Evolutionary conservation across 2,329 filamentous ascomycete species (phyloP), one percentile per base, ranked within the genome.

Genomic region (Dothistroma pini): DNA sequence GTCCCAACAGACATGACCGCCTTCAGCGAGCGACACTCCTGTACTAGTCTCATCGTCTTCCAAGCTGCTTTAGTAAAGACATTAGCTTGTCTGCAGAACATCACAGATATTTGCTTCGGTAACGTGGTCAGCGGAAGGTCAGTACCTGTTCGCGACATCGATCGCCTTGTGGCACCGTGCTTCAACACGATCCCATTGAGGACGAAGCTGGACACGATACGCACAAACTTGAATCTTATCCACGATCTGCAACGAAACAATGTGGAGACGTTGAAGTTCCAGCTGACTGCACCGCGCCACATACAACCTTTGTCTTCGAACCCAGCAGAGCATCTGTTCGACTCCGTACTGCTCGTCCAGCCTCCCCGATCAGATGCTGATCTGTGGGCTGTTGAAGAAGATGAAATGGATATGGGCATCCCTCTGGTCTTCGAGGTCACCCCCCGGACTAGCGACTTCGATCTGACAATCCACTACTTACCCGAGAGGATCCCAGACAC

Each of bases 171-270:
- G n/a, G 91, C 90, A 0, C 93, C 93, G 0, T 96, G 91, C 72
- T 96, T 97, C 80, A 97, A 96, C 71, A 96, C 93, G 0, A 76
- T 96, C 12, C 91, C 93, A 0, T 71, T 92, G 1, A 84, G 91
- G 29, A 76, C 86, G 16, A 76, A 85, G 34, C 63, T 89, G 10
- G 75, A 80, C 0, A 71, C 71, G 2, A 72, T 72, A 1, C 77
- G 74, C 0, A 81, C 80, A 16, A 86, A 87, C 59, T 68, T 80
- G 0, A 82, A 86, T 5, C 71, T 92, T 11, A 76, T 89, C 29
- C 83, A 82, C 59, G 72, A 77, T 2, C 79, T 91, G 2, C 88
- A 92, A 56, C 74, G 75, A 0, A 72, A 85, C 29, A 92, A 90
- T 69, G 76, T 84, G 0, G 80, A 86, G 0, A 75, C 86, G 1